phyloP scores from a whole-genome alignment of 1,139 yeast species.

The Sugiyamaella xylanicola region DNA sequence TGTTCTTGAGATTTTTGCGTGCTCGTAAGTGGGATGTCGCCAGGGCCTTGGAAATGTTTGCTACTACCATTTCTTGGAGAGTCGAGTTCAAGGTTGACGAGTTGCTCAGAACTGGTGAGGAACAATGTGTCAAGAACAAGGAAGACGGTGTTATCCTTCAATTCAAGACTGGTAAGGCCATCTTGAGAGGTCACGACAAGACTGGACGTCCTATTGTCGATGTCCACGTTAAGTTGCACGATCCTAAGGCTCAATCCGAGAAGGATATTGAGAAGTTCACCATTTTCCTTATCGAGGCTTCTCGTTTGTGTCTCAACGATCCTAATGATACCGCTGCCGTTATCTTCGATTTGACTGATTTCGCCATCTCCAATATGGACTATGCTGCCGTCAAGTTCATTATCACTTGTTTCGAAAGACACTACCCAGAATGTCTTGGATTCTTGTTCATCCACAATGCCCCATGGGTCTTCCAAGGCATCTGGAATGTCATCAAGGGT shows the following conservation, averaged over 20 bases:
- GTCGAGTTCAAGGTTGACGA: slow-evolving; percentile 58
- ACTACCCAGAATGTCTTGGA: slow-evolving; percentile 85
- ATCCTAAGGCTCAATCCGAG: slow-evolving; percentile 67
- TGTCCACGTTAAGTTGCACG: slow-evolving; percentile 73
- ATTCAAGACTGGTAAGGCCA: slow-evolving; percentile 60
- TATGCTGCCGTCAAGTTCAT: slow-evolving; percentile 78
- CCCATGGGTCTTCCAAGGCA: slow-evolving; percentile 86
- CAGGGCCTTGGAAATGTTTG: slow-evolving; percentile 72
- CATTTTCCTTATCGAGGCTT: slow-evolving; percentile 66
- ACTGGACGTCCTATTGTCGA: slow-evolving; percentile 68
- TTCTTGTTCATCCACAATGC: slow-evolving; percentile 78
- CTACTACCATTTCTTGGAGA: slow-evolving; percentile 72
- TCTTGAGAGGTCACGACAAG: slow-evolving; percentile 65
- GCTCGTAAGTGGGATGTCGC: slow-evolving; percentile 91
- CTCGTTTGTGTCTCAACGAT: slow-evolving; percentile 62
- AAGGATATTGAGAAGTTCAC: slow-evolving; percentile 69
- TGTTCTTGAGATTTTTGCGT: slow-evolving; percentile 70
- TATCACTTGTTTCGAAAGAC: slow-evolving; percentile 77
- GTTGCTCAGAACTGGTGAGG: slow-evolving; percentile 64
- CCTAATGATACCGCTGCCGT: slow-evolving; percentile 73
- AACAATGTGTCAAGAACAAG: slow-evolving; percentile 42
- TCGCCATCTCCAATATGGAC: slow-evolving; percentile 80
- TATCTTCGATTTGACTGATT: slow-evolving; percentile 73
- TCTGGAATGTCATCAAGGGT: slow-evolving; percentile 80
- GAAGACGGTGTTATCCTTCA: slow-evolving; percentile 54